phyloP scores from a whole-genome alignment of 2,329 filamentous ascomycete genomes.

The Xylaria polymorpha region DNA sequence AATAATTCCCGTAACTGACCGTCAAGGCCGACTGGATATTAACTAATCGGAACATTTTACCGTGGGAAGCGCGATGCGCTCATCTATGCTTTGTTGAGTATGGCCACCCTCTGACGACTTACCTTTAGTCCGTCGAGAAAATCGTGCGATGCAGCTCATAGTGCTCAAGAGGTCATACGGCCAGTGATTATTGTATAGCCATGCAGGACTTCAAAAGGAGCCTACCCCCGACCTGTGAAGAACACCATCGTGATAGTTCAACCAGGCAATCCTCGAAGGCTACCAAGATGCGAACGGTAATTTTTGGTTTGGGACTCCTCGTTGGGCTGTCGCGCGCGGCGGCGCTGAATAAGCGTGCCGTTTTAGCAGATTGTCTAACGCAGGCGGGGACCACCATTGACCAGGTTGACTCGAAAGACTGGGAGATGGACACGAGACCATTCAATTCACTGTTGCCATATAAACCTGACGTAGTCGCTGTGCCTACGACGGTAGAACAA shows the following conservation, averaged over 20 bases:
- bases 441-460: constrained; percentile 49
- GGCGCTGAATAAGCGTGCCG: constrained; percentile 45
- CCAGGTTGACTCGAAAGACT: constrained; percentile 46
- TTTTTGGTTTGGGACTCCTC: constrained; percentile 44
- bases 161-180: constrained; percentile 27
- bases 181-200: constrained; percentile 31
- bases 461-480: constrained; percentile 56
- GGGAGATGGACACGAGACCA: constrained; percentile 45
- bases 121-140: constrained; percentile 38
- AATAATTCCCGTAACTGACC: constrained; percentile 41
- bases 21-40: constrained; percentile 44
- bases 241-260: neutral
- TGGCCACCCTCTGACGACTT: constrained; percentile 37
- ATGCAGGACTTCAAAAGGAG: constrained; percentile 30
- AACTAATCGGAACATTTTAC: constrained; percentile 47
- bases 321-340: constrained; percentile 41
- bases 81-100: constrained; percentile 43
- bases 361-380: constrained; percentile 47
- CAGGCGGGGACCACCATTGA: constrained; percentile 43
- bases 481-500: constrained; percentile 56
- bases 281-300: constrained; percentile 41
- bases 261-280: constrained; percentile 11
- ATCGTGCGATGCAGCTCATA: constrained; percentile 42
- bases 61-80: constrained; percentile 39
- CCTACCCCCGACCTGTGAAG: constrained; percentile 14